Evolutionary conservation across 75 land plant genomes (phyloP).

Genomic region (Picea glauca): DNA sequence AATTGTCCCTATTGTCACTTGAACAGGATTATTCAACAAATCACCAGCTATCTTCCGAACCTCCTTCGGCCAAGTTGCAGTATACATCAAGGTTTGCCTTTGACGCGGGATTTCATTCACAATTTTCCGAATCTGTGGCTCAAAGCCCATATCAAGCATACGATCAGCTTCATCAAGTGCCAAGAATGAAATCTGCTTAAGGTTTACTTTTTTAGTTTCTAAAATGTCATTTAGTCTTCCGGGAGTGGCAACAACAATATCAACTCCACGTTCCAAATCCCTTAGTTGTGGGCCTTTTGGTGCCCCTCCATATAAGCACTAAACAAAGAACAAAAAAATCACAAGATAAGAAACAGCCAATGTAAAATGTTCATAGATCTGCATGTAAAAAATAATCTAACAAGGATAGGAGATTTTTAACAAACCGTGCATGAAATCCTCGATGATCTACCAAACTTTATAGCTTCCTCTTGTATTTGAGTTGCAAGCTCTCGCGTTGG

Average conservation of each 20-base stretch:
- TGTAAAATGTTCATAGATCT: background rate
- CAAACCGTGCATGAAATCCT: conserved; percentile 61
- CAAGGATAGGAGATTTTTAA: too few species aligned
- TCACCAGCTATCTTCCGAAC: conserved; percentile 75
- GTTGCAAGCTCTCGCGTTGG: conserved; percentile 84
- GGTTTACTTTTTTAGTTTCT: conserved; percentile 60
- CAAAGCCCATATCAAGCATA: conserved; percentile 93
- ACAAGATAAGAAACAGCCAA: background rate
- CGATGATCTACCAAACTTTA: conserved; percentile 68
- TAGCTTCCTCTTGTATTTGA: conserved; percentile 76
- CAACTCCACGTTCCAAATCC: conserved; percentile 71
- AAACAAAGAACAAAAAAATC: background rate
- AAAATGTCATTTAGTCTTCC: conserved; percentile 74
- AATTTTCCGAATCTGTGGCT: conserved; percentile 88
- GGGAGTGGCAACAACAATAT: conserved; percentile 80
- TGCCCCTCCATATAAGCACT: conserved; percentile 94
- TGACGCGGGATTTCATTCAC: conserved; percentile 62
- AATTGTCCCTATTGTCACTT: conserved; percentile 67
- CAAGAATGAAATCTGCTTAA: conserved; percentile 61
- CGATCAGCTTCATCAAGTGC: conserved; percentile 87
- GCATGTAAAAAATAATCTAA: background rate
- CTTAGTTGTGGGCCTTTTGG: conserved; percentile 83
- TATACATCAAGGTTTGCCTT: conserved; percentile 77
- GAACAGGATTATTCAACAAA: conserved; percentile 65
- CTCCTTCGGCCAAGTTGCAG: conserved; percentile 84